Base-by-base conservation (phyloP, 371 early-diverging fungal genomes). In the Mortierella sp. region DNA sequence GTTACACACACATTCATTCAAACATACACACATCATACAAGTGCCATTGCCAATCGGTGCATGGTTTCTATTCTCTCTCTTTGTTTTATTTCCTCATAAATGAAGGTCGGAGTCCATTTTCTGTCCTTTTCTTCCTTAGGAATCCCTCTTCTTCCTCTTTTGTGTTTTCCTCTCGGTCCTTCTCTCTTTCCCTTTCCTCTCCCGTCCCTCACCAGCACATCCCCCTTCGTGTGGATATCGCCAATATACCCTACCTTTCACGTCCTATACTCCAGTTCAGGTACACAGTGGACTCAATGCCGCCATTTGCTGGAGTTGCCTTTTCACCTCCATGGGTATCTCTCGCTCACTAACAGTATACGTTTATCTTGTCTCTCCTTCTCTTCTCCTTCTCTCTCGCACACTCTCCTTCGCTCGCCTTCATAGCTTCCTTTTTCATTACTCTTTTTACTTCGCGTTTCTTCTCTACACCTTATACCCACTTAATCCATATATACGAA, bases 41-140 rank as follows among this genome's bases (percentile, higher is more conserved):
- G 24, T 21, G 38, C 34, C 68, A 38, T 68, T 68, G 38, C 42
- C 21, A 68, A 68, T 68, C 68, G 10, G 24, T 24, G 44, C 68
- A 68, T 68, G 44, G 24, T 42, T 5, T 2, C 38, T 9, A 34
- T 10, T 10, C 21, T 9, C 14, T 19, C 21, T 9, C 8, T 34
- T 34, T 34, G n/a, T 21, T 16, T 21, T 38, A 5, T 42, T 68
- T 42, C 44, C 68, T 68, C 68, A 42, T 65, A 65, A 42, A 65
- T 65, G 68, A 65, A 65, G 42, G 68, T 65, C 68, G 34, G 68
- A 65, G 68, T 65, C 42, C 68, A 42, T 9, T 38, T 38, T 34
- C 34, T 34, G 19, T 31, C 26, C 31, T 60, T 60, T 16, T 60
- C 31, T 60, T 38, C 50, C 16, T 50, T 34, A 68, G 68, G 65